Evolutionary conservation across 2,329 filamentous ascomycete genomes (phyloP), one percentile per base, ranked within the genome.

Genomic region (Fusarium coffeatum): DNA sequence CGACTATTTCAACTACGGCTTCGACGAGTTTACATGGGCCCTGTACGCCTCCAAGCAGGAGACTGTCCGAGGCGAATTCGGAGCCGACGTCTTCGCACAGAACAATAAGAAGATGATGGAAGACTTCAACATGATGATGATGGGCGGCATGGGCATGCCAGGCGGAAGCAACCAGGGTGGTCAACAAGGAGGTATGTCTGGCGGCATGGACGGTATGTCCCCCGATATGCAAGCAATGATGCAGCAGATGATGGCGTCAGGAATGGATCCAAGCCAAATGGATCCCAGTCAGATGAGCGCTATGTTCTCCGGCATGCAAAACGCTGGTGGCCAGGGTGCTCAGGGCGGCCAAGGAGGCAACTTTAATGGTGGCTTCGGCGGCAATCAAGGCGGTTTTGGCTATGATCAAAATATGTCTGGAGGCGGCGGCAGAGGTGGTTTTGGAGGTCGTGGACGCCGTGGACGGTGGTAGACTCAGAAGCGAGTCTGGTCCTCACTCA

Each of bases 1-100:
- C 64, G 96, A 99, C 79, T 98, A 97, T 82, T 98, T 98, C 88
- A 98, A 98, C 84, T 98, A 98, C 81, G 95, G 95, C 62, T 98
- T 98, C 77, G 95, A 98, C 81, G 95, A 98, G 80, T 98, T 98
- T 80, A 97, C 94, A 2, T 99, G 96, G 96, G 92, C 94, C 8
- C 88, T 94, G 56, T 99, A 99, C 79, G 94, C 94, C 32, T 85
- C 93, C 64, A 97, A 97, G 77, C 96, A 98, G 79, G 90, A 96
- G 71, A 85, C 85, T 25, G 86, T 98, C 75, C 88, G 92, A 20
- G 89, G 89, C 71, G 93, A 95, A 73, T 93, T 93, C 72, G 88
- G 88, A 60, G 89, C 91, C 49, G 88, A 90, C 45, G 84, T 85
- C 45, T 86, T 90, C 55, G 86, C 87, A 22, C 83, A 84, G 56